Evolutionary conservation across 768 basidiomycete species (phyloP).

Genomic region (Hypholoma fasciculare): DNA sequence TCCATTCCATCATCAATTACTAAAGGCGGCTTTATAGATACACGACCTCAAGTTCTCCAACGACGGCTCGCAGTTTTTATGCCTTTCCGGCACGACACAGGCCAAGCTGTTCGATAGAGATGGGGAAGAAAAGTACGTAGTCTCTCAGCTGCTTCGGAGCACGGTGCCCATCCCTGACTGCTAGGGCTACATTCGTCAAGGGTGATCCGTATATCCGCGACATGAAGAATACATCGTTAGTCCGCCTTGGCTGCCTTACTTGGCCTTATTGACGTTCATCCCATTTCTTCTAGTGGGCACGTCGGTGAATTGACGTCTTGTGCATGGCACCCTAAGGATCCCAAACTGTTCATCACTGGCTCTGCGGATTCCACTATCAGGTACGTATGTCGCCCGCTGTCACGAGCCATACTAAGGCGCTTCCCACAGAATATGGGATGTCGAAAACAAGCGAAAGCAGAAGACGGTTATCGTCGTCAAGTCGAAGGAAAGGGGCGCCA

Average conservation of each 20-base stretch:
- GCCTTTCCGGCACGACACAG: conserved; percentile 85
- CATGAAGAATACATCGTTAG: conserved; percentile 97
- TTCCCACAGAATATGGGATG: conserved; percentile 83
- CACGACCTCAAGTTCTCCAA: conserved; percentile 90
- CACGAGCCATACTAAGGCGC: not conserved
- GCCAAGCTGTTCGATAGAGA: conserved; percentile 90
- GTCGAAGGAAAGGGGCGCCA: conserved; percentile 90
- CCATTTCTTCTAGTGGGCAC: conserved; percentile 68
- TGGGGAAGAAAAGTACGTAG: conserved; percentile 86
- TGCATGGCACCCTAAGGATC: conserved; percentile 90
- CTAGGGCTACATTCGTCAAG: conserved; percentile 80
- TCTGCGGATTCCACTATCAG: conserved; percentile 97
- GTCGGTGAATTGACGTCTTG: conserved; percentile 90
- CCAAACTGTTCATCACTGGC: conserved; percentile 83
- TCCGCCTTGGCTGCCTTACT: conserved; percentile 12
- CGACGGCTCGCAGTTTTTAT: conserved; percentile 83
- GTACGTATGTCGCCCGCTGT: conserved; percentile 35
- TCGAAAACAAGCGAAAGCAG: conserved; percentile 89
- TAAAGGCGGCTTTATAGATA: conserved; percentile 49
- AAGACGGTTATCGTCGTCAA: conserved; percentile 96
- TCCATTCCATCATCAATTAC: conserved; percentile 4
- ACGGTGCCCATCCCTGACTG: conserved; percentile 51
- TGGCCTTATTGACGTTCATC: not conserved
- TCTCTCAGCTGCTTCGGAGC: conserved; percentile 16
- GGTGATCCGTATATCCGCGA: conserved; percentile 98